A percentile compares a stretch with the other conserved stretches of the same genome.
Evolutionary conservation across 1,139 yeast species (phyloP).

Genomic region (Hyphopichia buzzinii): DNA sequence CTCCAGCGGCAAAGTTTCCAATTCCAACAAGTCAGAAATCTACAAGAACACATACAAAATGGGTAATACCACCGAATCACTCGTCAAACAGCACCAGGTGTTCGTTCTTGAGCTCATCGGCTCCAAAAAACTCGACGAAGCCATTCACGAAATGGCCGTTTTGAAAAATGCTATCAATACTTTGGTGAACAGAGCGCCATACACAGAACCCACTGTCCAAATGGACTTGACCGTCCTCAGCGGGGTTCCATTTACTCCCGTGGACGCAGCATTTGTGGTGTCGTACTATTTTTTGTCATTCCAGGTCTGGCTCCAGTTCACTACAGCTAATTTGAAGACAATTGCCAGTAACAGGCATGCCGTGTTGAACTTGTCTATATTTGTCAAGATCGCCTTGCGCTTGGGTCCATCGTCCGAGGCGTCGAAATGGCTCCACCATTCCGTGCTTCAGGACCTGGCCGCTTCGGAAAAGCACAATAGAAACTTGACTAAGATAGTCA

Average conservation of each 20-base stretch:
- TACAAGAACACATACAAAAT: background rate
- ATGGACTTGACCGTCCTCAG: background rate
- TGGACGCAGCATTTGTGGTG: background rate
- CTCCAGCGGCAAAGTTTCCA: too few relatives aligned
- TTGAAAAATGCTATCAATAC: background rate
- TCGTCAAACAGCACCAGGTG: conserved; percentile 27
- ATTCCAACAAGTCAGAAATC: too few relatives aligned
- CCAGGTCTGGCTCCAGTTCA: conserved; percentile 3
- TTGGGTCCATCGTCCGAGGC: background rate
- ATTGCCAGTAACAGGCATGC: conserved; percentile 1
- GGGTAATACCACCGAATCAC: background rate
- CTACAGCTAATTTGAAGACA: background rate
- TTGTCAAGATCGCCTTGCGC: background rate
- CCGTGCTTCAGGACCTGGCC: background rate
- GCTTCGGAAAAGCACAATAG: background rate
- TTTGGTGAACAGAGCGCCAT: background rate
- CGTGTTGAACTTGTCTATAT: conserved; percentile 1
- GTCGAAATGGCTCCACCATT: conserved; percentile 2
- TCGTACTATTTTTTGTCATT: conserved; percentile 3
- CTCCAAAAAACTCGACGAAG: conserved; percentile 15
- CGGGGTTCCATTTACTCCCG: background rate
- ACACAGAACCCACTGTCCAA: background rate
- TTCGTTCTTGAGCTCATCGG: conserved; percentile 29
- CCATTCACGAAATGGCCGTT: conserved; percentile 6
- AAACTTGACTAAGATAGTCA: conserved; percentile 1